Conservation (phyloP, 345 rosid genomes). For the Melastoma malabathricum region DNA sequence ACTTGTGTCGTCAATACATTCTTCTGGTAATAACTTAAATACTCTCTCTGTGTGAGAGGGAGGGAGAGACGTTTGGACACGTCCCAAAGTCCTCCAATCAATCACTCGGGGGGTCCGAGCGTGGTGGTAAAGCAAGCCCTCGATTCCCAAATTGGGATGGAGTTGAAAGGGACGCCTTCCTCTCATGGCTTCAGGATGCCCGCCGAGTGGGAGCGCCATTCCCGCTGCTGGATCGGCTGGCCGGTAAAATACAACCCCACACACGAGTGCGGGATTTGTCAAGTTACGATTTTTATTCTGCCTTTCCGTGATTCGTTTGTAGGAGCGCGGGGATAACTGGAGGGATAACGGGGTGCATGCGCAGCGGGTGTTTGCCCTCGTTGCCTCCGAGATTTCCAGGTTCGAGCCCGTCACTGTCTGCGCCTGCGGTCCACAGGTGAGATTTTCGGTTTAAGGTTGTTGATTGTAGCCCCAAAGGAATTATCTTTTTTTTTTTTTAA, state of each 20-base stretch:
- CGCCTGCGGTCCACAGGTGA: slow-evolving; percentile 77
- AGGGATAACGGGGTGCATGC: slow-evolving; percentile 49
- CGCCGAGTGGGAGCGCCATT: slow-evolving; percentile 94
- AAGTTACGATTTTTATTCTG: neutral
- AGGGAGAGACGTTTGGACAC: too few species aligned
- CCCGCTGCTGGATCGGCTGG: slow-evolving; percentile 95
- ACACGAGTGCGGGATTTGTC: too few species aligned
- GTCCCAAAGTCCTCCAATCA: too few species aligned
- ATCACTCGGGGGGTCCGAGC: too few species aligned
- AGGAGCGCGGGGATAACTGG: slow-evolving; percentile 98
- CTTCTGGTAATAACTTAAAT: too few species aligned
- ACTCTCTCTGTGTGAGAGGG: too few species aligned
- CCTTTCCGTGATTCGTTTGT: slow-evolving; percentile 5
- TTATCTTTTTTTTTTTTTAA: too few species aligned
- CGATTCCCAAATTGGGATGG: too few species aligned
- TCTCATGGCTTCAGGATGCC: slow-evolving; percentile 69
- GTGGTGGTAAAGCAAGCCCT: too few species aligned
- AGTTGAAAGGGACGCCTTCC: slow-evolving; percentile 40
- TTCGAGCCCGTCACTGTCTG: slow-evolving; percentile 83
- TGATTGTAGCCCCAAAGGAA: neutral
- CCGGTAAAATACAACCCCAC: slow-evolving; percentile 56
- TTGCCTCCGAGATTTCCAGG: slow-evolving; percentile 66
- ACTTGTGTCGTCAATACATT: too few species aligned
- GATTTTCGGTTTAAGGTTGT: neutral
- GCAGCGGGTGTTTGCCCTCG: slow-evolving; percentile 42